phyloP scores from a whole-genome alignment of 768 basidiomycete species.

The Hydnum rufescens region DNA sequence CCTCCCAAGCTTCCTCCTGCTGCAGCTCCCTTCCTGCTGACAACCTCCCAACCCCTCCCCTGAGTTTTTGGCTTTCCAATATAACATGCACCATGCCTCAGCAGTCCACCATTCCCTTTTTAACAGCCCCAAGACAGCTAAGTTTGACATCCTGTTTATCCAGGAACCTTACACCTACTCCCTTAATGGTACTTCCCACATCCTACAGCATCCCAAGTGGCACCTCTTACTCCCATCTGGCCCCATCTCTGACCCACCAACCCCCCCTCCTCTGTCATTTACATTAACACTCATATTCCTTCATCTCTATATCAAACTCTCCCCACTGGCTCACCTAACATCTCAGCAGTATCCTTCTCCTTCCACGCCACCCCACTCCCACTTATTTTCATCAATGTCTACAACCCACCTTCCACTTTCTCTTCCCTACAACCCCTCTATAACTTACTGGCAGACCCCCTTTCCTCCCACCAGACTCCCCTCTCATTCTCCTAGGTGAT shows the following conservation, averaged over 20 bases:
- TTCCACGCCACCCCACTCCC: background rate
- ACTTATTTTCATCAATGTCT: conserved; percentile 7
- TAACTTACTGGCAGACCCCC: background rate
- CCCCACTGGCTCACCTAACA: background rate
- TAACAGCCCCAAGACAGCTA: background rate
- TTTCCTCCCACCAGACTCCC: background rate
- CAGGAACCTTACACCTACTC: conserved; percentile 4
- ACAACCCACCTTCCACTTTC: conserved; percentile 8
- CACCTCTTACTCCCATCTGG: background rate
- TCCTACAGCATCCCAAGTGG: background rate
- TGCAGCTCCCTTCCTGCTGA: background rate
- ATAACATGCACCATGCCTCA: background rate
- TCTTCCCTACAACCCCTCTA: conserved; percentile 3
- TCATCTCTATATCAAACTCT: background rate
- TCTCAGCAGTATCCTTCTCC: background rate
- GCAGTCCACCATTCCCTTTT: conserved; percentile 1
- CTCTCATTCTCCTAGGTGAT: conserved; percentile 4
- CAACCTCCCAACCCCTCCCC: background rate
- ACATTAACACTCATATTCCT: background rate
- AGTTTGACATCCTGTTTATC: conserved; percentile 7
- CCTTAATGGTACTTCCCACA: background rate
- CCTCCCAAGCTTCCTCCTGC: no score
- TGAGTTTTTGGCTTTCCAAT: background rate
- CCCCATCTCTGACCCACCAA: background rate
- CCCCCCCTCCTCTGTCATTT: background rate